These are phyloP conservation scores for Boechera divaricarpa DNA, from an alignment of 345 rosid species.

Conservation along the genomic window DNA sequence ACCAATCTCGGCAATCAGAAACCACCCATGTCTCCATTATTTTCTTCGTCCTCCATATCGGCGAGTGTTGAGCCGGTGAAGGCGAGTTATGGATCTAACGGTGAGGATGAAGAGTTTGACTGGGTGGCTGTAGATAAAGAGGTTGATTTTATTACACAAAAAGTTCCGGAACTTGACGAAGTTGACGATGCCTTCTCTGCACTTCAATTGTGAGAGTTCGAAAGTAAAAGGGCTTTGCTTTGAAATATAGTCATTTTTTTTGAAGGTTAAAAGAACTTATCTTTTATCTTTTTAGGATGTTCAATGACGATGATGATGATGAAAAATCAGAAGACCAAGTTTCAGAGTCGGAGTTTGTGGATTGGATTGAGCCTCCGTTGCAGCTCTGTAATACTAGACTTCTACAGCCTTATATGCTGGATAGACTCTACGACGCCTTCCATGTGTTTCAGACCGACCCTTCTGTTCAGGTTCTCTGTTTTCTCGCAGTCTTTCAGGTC, in stretches of 20 bases:
- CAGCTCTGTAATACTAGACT: constrained; percentile 52
- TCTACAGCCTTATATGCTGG: constrained; percentile 57
- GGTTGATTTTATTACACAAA: constrained; percentile 48
- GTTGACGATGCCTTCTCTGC: constrained; percentile 80
- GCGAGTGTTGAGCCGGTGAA: constrained; percentile 18
- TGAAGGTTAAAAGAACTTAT: not conserved
- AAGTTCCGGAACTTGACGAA: constrained; percentile 77
- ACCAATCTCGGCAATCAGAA: constrained; percentile 16
- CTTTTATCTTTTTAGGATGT: constrained; percentile 51
- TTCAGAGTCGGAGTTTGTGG: constrained; percentile 52
- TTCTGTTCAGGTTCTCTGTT: constrained; percentile 65
- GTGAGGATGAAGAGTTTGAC: constrained; percentile 55
- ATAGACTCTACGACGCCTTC: constrained; percentile 74
- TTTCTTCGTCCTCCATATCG: not conserved
- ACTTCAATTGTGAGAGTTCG: constrained; percentile 51
- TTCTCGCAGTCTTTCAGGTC: not conserved
- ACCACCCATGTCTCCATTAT: not conserved
- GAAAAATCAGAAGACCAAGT: constrained; percentile 44
- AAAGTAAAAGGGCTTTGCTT: not conserved
- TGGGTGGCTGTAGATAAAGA: constrained; percentile 66
- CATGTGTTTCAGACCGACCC: constrained; percentile 80
- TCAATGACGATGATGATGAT: constrained; percentile 44
- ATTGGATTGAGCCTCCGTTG: constrained; percentile 78
- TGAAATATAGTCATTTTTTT: not conserved
- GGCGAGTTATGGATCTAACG: constrained; percentile 37